Conservation (phyloP, 306 rosid genomes). For the Luffa aegyptiaca region DNA sequence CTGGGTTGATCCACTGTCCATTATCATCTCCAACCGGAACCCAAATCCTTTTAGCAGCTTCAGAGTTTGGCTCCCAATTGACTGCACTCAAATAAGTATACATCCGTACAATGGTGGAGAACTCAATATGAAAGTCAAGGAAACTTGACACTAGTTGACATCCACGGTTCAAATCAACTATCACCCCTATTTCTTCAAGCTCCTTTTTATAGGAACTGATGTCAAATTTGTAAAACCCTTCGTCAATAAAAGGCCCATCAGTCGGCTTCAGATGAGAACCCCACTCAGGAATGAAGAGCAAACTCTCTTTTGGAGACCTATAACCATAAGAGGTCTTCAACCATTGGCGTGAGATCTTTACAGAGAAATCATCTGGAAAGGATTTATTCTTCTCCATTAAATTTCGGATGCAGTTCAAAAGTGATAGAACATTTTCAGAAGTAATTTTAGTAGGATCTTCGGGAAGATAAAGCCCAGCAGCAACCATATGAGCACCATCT, state of each 20-base stretch:
- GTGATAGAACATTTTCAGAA: conserved; percentile 28
- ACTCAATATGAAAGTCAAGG: conserved; percentile 25
- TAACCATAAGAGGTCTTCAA: conserved; percentile 53
- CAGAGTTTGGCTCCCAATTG: conserved; percentile 37
- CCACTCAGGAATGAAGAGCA: conserved; percentile 41
- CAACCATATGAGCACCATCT: conserved; percentile 39
- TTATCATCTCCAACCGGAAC: conserved; percentile 23
- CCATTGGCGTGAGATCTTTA: conserved; percentile 40
- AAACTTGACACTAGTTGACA: conserved; percentile 32
- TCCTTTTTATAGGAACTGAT: conserved; percentile 32
- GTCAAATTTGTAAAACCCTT: conserved; percentile 29
- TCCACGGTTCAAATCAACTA: conserved; percentile 25
- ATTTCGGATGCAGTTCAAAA: conserved; percentile 39
- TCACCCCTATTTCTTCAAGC: conserved; percentile 50
- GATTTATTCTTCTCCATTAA: not conserved
- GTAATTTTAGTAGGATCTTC: conserved; percentile 23
- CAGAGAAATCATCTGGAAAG: conserved; percentile 19
- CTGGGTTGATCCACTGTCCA: conserved; percentile 37
- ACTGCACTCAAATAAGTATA: conserved; percentile 32
- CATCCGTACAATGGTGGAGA: conserved; percentile 21
- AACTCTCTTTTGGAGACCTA: conserved; percentile 36
- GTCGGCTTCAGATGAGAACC: conserved; percentile 19
- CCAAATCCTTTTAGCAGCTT: conserved; percentile 39
- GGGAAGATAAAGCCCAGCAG: conserved; percentile 28
- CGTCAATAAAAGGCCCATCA: conserved; percentile 70